phyloP scores from a whole-genome alignment of 2,329 filamentous ascomycete species.

The Lecanosticta acicola region DNA sequence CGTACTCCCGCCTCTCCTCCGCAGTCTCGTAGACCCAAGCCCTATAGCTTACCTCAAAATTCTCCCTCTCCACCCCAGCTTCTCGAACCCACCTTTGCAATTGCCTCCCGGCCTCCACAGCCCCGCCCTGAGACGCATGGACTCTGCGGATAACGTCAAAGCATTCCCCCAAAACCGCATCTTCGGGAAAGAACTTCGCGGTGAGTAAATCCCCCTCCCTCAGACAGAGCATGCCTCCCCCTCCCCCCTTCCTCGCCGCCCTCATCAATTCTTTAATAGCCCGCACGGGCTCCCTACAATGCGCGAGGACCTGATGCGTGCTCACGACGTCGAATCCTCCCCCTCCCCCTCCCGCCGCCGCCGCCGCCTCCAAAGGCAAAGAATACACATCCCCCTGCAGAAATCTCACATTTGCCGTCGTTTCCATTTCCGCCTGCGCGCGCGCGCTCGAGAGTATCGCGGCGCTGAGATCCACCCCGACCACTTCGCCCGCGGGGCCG shows the following conservation, averaged over 20 bases:
- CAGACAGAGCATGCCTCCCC: constrained; percentile 15
- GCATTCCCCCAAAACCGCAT: constrained; percentile 16
- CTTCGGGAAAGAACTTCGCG: constrained; percentile 11
- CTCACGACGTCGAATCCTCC: constrained; percentile 81
- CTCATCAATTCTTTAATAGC: constrained; percentile 12
- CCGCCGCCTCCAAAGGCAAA: constrained; percentile 78
- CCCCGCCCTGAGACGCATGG: constrained; percentile 13
- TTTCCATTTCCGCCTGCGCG: constrained; percentile 26
- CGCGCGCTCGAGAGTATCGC: constrained; percentile 30
- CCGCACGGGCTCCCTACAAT: constrained; percentile 45
- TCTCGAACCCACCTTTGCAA: constrained; percentile 11
- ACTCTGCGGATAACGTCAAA: constrained; percentile 14
- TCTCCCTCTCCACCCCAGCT: constrained; percentile 7
- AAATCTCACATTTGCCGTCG: constrained; percentile 62
- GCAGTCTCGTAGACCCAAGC: constrained; percentile 12
- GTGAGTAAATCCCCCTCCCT: constrained; percentile 19
- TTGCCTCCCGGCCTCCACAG: constrained; percentile 14
- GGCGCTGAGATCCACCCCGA: constrained; percentile 35
- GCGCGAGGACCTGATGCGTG: constrained; percentile 53
- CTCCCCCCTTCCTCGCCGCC: constrained; percentile 8
- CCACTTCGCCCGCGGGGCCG: constrained; percentile 20
- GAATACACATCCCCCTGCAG: constrained; percentile 97
- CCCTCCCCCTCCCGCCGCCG: no score
- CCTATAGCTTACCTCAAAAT: constrained; percentile 8
- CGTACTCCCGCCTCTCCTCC: constrained; percentile 16